These are phyloP conservation scores for Monosporascus sp. DNA, from an alignment of 2,329 filamentous ascomycete species.

Conservation along the genomic window DNA sequence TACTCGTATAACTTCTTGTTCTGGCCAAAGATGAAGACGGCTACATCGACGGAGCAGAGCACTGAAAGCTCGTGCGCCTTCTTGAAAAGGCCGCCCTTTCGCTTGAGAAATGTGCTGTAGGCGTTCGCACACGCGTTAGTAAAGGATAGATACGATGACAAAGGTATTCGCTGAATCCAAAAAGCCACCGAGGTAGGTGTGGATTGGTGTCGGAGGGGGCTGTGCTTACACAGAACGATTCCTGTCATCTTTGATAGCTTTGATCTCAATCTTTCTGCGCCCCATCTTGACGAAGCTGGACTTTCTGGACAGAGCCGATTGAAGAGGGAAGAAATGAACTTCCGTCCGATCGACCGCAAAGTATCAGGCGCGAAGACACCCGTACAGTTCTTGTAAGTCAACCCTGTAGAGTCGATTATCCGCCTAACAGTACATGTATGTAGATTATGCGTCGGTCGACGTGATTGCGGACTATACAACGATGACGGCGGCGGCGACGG, in stretches of 20 bases:
- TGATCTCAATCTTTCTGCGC: conserved; percentile 99
- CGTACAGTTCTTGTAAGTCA: background rate
- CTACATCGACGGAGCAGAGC: conserved; percentile 95
- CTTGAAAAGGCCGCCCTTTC: conserved; percentile 98
- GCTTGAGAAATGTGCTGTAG: conserved; percentile 88
- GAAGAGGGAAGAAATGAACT: background rate
- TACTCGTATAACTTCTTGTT: conserved; percentile 99
- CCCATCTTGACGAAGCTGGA: conserved; percentile 60
- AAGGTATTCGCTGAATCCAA: background rate
- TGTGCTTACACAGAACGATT: conserved; percentile 89
- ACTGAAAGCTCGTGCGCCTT: conserved; percentile 98
- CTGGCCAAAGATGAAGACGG: conserved; percentile 96
- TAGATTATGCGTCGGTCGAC: background rate
- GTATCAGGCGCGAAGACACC: background rate
- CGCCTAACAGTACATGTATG: background rate
- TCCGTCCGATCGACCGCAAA: background rate
- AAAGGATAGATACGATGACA: conserved; percentile 3
- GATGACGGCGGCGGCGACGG: background rate
- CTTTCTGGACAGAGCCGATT: conserved; percentile 4
- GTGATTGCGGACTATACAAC: background rate
- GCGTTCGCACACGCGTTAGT: conserved; percentile 11
- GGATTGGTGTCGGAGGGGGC: background rate
- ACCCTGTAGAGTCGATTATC: background rate
- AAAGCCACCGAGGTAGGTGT: background rate
- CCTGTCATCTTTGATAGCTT: conserved; percentile 97